phyloP scores from a whole-genome alignment of 345 rosid species.

The Hevea brasiliensis region DNA sequence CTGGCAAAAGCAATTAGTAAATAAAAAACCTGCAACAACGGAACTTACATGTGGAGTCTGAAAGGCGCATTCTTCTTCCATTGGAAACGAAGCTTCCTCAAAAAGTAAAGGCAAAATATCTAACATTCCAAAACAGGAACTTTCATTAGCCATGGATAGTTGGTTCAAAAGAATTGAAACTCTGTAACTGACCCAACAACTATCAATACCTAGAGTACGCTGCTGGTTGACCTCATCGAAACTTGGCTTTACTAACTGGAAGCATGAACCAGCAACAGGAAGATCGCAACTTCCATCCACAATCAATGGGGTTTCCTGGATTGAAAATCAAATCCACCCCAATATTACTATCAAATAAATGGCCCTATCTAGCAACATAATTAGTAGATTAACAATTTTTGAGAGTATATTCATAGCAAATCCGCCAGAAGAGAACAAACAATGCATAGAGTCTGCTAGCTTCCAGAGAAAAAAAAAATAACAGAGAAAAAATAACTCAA shows the following conservation, averaged over 20 bases:
- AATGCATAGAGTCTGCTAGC: background rate
- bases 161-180: background rate
- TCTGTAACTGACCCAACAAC: background rate
- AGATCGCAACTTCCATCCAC: slow-evolving; percentile 33
- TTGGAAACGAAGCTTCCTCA: slow-evolving; percentile 49
- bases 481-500: background rate
- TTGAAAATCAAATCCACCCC: background rate
- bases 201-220: slow-evolving; percentile 41
- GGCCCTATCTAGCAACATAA: background rate
- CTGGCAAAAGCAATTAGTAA: background rate
- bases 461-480: background rate
- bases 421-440: background rate
- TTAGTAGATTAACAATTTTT: background rate
- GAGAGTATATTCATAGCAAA: background rate
- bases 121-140: slow-evolving; percentile 28
- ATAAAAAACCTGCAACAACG: background rate
- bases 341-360: background rate
- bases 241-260: slow-evolving; percentile 39
- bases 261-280: slow-evolving; percentile 35
- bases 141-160: slow-evolving; percentile 8
- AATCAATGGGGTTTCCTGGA: slow-evolving; percentile 5
- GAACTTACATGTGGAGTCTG: slow-evolving; percentile 45
- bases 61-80: slow-evolving; percentile 40
- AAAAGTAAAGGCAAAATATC: slow-evolving; percentile 60
- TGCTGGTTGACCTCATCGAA: slow-evolving; percentile 37